These are phyloP conservation scores for Neoboletus brunneissimus DNA, from an alignment of 768 basidiomycete genomes.

Conservation along the genomic window DNA sequence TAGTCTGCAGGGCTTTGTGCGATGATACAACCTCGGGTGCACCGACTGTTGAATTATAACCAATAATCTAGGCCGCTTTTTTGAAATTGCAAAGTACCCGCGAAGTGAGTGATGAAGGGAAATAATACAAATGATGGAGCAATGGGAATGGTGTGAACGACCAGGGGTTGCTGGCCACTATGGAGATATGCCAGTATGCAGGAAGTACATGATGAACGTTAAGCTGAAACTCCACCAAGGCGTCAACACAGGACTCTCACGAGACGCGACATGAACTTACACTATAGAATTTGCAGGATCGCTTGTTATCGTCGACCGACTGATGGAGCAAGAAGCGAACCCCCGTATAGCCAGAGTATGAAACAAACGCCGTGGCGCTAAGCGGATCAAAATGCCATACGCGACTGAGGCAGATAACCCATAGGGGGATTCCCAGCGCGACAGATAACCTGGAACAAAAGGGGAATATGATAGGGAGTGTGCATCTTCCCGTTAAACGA, in stretches of 20 bases:
- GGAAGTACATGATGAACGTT: slow-evolving; percentile 14
- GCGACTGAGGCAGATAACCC: slow-evolving; percentile 21
- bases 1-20: not conserved
- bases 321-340: slow-evolving; percentile 18
- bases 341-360: slow-evolving; percentile 18
- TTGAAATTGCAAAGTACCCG: not conserved
- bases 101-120: not conserved
- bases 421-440: slow-evolving; percentile 20
- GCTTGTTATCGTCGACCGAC: slow-evolving; percentile 16
- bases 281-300: slow-evolving; percentile 24
- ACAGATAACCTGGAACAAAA: slow-evolving; percentile 16
- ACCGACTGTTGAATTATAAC: not conserved
- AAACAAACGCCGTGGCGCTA: slow-evolving; percentile 13
- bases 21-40: not conserved
- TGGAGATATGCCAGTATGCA: slow-evolving; percentile 9
- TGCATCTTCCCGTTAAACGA: slow-evolving; percentile 31
- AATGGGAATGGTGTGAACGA: not conserved
- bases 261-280: slow-evolving; percentile 7
- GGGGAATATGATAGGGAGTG: slow-evolving; percentile 42
- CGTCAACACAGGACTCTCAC: not conserved
- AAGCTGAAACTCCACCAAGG: slow-evolving; percentile 14
- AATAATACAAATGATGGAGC: not conserved
- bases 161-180: not conserved
- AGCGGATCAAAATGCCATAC: slow-evolving; percentile 21
- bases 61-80: not conserved